Evolutionary conservation across 345 rosid species (phyloP).

Genomic region (Rhodamnia argentea): DNA sequence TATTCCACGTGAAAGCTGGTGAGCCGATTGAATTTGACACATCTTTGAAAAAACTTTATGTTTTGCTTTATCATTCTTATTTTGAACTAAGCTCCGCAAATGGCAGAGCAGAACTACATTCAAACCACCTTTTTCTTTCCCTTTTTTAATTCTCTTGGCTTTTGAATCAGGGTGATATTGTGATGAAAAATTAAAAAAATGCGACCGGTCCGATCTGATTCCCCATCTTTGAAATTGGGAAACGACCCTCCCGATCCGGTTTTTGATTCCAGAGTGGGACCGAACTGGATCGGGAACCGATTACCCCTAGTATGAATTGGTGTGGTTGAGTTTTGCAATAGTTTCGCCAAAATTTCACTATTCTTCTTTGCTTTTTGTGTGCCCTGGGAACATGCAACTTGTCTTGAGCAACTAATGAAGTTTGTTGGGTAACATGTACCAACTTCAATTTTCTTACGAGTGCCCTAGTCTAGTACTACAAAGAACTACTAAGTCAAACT

Average conservation of each 20-base stretch:
- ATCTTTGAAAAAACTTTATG: background rate
- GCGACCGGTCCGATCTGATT: no score
- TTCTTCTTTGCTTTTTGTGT: background rate
- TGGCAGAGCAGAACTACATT: background rate
- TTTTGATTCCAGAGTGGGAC: no score
- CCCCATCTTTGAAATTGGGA: no score
- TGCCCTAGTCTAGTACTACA: background rate
- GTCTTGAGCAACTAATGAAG: background rate
- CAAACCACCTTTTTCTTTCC: background rate
- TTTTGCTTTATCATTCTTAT: background rate
- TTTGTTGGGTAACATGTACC: background rate
- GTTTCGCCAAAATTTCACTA: background rate
- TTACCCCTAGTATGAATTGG: background rate
- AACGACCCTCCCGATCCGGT: no score
- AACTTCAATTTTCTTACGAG: background rate
- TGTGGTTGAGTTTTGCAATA: background rate
- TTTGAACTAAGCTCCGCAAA: background rate
- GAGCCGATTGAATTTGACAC: background rate
- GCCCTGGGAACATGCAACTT: background rate
- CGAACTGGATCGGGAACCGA: no score
- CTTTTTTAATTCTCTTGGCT: background rate
- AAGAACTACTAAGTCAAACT: background rate
- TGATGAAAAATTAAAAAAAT: background rate
- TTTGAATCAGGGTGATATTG: background rate
- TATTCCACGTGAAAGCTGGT: background rate